phyloP scores from a whole-genome alignment of 139 green algal species.

The Chlorella sp. region DNA sequence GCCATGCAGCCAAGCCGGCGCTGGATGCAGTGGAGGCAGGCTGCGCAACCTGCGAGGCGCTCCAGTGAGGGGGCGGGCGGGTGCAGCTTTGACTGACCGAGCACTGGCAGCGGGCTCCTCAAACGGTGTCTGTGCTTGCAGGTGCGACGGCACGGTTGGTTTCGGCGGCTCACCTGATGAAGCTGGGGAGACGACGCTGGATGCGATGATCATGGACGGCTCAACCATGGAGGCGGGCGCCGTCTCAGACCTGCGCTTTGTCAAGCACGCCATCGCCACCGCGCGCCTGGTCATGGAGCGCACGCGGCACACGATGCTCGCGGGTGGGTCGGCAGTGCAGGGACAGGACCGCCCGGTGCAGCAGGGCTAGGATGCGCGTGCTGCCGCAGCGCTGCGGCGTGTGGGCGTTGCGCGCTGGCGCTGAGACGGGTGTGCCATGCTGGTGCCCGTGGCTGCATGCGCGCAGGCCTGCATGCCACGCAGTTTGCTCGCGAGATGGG shows the following conservation, averaged over 20 bases:
- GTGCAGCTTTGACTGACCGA: no score
- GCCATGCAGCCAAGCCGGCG: background rate
- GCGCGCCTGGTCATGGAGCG: constrained; percentile 66
- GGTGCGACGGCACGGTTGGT: constrained; percentile 76
- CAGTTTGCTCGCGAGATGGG: constrained; percentile 72
- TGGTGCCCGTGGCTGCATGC: background rate
- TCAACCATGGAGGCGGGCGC: constrained; percentile 67
- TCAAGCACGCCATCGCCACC: constrained; percentile 48
- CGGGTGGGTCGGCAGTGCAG: constrained; percentile 38
- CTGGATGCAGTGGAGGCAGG: constrained; percentile 55
- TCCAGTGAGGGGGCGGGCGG: no score
- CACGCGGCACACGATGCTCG: constrained; percentile 69
- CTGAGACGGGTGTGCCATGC: background rate
- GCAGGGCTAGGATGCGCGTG: no score
- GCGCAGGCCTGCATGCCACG: constrained; percentile 38
- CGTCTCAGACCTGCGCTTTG: constrained; percentile 50
- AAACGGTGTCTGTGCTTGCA: no score
- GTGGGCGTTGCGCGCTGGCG: background rate
- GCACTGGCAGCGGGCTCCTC: no score
- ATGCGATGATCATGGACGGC: constrained; percentile 82
- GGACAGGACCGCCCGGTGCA: background rate
- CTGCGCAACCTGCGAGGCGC: constrained; percentile 52
- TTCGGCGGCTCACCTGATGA: constrained; percentile 62
- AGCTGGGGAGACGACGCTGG: constrained; percentile 58
- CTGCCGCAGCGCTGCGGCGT: no score